Evolutionary conservation across 768 basidiomycete genomes (phyloP).

Genomic region (Brasilioporus rufonigricans): DNA sequence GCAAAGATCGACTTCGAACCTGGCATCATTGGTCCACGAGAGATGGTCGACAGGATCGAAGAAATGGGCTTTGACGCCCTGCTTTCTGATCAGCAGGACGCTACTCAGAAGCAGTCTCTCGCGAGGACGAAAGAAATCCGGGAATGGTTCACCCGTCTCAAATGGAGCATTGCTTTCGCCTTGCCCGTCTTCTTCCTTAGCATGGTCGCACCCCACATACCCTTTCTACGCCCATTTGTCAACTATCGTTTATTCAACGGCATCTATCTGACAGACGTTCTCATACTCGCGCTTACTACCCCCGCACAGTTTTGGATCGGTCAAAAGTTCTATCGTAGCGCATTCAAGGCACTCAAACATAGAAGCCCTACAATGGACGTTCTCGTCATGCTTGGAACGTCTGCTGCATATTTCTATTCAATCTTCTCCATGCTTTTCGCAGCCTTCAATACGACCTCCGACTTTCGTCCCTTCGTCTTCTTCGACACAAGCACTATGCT

Average conservation of each 20-base stretch:
- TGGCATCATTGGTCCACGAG: slow-evolving; percentile 69
- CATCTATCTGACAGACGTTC: slow-evolving; percentile 78
- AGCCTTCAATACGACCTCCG: slow-evolving; percentile 57
- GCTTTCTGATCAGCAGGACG: slow-evolving; percentile 74
- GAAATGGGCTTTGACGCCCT: slow-evolving; percentile 92
- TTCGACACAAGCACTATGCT: slow-evolving; percentile 99
- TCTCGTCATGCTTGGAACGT: slow-evolving; percentile 92
- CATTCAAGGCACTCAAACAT: slow-evolving; percentile 90
- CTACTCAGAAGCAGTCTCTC: slow-evolving; percentile 82
- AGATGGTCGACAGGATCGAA: slow-evolving; percentile 83
- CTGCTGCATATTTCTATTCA: slow-evolving; percentile 92
- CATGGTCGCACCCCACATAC: slow-evolving; percentile 78
- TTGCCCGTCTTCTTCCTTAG: slow-evolving; percentile 91
- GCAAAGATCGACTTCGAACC: slow-evolving; percentile 78
- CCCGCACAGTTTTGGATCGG: slow-evolving; percentile 95
- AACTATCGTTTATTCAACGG: slow-evolving; percentile 54
- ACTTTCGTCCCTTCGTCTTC: slow-evolving; percentile 82
- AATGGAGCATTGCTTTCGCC: slow-evolving; percentile 74
- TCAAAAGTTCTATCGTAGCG: slow-evolving; percentile 79
- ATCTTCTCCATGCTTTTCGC: slow-evolving; percentile 66
- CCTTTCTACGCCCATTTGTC: slow-evolving; percentile 54
- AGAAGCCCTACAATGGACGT: slow-evolving; percentile 96
- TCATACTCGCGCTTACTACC: slow-evolving; percentile 75
- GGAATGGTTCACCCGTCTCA: slow-evolving; percentile 82
- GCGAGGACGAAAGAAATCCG: slow-evolving; percentile 88